Evolutionary conservation across 495 filamentous ascomycete genomes (phyloP).

Genomic region (Aspergillus baeticus): DNA sequence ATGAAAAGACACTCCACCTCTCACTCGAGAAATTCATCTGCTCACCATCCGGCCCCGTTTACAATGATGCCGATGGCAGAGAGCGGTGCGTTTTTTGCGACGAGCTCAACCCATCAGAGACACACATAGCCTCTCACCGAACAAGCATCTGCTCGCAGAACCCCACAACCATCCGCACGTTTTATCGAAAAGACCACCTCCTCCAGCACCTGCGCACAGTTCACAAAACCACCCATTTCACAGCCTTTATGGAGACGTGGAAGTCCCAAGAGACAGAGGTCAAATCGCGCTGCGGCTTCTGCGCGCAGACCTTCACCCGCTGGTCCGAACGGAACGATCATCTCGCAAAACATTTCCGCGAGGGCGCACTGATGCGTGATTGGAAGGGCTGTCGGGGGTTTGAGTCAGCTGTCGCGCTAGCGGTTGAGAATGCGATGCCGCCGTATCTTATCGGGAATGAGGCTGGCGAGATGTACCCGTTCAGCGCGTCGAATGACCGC

Average conservation of each 20-base stretch:
- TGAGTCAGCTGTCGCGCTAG: constrained; percentile 55
- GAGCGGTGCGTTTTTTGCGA: constrained; percentile 26
- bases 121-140: constrained; percentile 44
- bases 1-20: constrained; percentile 77
- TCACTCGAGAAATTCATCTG: constrained; percentile 75
- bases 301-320: constrained; percentile 54
- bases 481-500: too few species aligned
- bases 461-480: background rate
- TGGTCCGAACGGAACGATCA: constrained; percentile 63
- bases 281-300: constrained; percentile 66
- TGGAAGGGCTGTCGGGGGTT: constrained; percentile 73
- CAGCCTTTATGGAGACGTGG: constrained; percentile 45
- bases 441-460: constrained; percentile 39
- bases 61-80: constrained; percentile 43
- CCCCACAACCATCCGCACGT: constrained; percentile 61
- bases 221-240: background rate
- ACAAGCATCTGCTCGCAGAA: constrained; percentile 63
- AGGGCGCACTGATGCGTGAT: constrained; percentile 60
- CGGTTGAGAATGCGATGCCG: constrained; percentile 63
- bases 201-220: constrained; percentile 72
- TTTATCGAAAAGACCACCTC: constrained; percentile 78
- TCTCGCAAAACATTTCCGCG: constrained; percentile 63
- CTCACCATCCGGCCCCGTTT: constrained; percentile 36
- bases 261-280: constrained; percentile 59
- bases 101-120: constrained; percentile 9